Evolutionary conservation across 495 filamentous ascomycete genomes (phyloP).

Genomic region (Trichodelitschia bisporula): DNA sequence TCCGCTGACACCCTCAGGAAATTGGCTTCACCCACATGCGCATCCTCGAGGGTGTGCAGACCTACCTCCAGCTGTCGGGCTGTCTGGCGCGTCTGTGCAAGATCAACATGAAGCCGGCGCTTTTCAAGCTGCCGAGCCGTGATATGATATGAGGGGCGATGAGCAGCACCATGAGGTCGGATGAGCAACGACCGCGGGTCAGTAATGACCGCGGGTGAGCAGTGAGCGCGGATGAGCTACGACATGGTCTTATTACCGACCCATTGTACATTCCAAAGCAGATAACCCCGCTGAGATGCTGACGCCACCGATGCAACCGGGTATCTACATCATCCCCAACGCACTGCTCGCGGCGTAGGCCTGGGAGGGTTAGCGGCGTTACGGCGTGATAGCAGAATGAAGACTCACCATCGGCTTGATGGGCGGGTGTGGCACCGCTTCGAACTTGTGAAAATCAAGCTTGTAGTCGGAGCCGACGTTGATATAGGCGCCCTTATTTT

Average conservation of each 20-base stretch:
- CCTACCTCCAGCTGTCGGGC: constrained; percentile 73
- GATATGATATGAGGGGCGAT: too few relatives aligned
- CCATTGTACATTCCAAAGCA: too few relatives aligned
- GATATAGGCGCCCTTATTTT: constrained; percentile 97
- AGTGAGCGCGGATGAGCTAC: too few relatives aligned
- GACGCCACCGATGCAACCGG: too few relatives aligned
- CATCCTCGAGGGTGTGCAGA: constrained; percentile 89
- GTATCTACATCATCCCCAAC: neutral
- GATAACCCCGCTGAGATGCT: too few relatives aligned
- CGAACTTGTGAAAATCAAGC: constrained; percentile 74
- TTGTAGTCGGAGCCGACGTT: constrained; percentile 86
- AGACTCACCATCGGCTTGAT: constrained; percentile 85
- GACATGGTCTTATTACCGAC: too few relatives aligned
- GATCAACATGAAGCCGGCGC: constrained; percentile 81
- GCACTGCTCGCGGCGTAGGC: neutral
- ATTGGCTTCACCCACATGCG: constrained; percentile 99
- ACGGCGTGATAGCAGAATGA: too few relatives aligned
- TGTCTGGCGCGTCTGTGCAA: constrained; percentile 74
- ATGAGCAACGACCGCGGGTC: too few relatives aligned
- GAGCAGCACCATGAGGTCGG: too few relatives aligned
- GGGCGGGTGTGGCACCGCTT: constrained; percentile 85
- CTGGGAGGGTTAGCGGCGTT: too few relatives aligned
- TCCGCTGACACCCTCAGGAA: constrained; percentile 22
- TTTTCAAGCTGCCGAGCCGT: constrained; percentile 32
- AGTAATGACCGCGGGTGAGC: too few relatives aligned